phyloP scores from a whole-genome alignment of 164 flowering plant genomes.

The Taxillus chinensis region DNA sequence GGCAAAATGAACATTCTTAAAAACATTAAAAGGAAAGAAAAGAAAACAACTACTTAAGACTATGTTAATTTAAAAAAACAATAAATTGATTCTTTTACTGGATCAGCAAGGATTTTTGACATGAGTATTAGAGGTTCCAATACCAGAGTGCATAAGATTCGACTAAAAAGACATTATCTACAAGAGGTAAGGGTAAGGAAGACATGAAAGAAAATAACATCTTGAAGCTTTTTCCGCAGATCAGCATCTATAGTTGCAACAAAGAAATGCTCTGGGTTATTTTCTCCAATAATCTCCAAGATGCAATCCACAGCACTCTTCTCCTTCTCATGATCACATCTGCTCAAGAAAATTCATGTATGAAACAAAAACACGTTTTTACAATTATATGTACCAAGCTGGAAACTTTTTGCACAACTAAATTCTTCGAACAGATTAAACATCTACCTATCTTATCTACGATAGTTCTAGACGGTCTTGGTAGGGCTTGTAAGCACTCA shows the following conservation, averaged over 20 bases:
- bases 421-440: background rate
- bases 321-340: conserved; percentile 72
- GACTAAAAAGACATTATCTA: background rate
- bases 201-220: conserved; percentile 31
- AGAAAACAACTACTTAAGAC: too few relatives aligned
- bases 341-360: conserved; percentile 14
- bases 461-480: too few relatives aligned
- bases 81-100: too few relatives aligned
- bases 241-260: conserved; percentile 74
- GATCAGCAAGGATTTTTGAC: too few relatives aligned
- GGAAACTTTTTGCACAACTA: background rate
- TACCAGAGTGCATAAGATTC: background rate
- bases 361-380: background rate
- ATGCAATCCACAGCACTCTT: conserved; percentile 60
- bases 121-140: background rate
- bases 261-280: conserved; percentile 79
- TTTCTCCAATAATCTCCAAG: conserved; percentile 53
- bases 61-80: too few relatives aligned
- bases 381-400: background rate
- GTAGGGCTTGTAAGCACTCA: background rate
- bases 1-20: too few relatives aligned
- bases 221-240: conserved; percentile 45
- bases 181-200: background rate
- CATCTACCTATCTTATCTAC: too few relatives aligned
- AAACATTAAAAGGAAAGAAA: too few relatives aligned